Conservation (phyloP, 306 rosid genomes). For the Ziziphus jujuba region DNA sequence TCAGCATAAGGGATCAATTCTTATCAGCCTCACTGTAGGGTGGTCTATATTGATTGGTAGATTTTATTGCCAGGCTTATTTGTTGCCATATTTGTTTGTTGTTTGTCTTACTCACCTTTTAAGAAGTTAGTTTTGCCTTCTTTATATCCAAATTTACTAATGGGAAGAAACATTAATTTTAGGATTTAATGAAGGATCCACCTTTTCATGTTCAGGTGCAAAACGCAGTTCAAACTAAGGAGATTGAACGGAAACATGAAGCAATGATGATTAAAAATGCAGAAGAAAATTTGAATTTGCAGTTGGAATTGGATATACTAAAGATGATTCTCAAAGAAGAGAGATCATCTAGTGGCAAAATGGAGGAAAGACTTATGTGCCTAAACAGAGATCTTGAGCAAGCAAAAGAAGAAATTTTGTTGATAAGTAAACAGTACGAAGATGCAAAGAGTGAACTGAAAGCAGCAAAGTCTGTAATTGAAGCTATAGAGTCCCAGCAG, state of each 20-base stretch:
- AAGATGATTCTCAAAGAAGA: constrained; percentile 85
- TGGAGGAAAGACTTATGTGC: constrained; percentile 55
- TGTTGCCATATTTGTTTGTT: background rate
- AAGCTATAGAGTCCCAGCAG: constrained; percentile 82
- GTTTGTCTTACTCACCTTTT: background rate
- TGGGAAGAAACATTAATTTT: constrained; percentile 20
- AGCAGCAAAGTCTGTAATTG: constrained; percentile 67
- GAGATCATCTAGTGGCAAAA: constrained; percentile 43
- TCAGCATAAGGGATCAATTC: too few species aligned
- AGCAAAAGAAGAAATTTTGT: constrained; percentile 41
- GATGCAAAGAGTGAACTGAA: constrained; percentile 50
- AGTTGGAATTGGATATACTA: constrained; percentile 70
- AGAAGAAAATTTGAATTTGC: constrained; percentile 74
- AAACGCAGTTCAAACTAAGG: constrained; percentile 28
- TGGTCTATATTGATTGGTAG: background rate
- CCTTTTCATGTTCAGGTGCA: constrained; percentile 32
- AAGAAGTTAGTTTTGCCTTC: background rate
- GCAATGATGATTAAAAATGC: constrained; percentile 40
- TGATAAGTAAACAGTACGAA: constrained; percentile 44
- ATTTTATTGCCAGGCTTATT: background rate
- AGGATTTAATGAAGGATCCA: constrained; percentile 36
- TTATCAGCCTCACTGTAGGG: constrained; percentile 1
- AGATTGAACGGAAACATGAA: constrained; percentile 34
- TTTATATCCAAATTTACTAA: constrained; percentile 4
- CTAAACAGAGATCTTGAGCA: constrained; percentile 52